phyloP scores from a whole-genome alignment of 2,329 filamentous ascomycete species.

The Biscogniauxia marginata region DNA sequence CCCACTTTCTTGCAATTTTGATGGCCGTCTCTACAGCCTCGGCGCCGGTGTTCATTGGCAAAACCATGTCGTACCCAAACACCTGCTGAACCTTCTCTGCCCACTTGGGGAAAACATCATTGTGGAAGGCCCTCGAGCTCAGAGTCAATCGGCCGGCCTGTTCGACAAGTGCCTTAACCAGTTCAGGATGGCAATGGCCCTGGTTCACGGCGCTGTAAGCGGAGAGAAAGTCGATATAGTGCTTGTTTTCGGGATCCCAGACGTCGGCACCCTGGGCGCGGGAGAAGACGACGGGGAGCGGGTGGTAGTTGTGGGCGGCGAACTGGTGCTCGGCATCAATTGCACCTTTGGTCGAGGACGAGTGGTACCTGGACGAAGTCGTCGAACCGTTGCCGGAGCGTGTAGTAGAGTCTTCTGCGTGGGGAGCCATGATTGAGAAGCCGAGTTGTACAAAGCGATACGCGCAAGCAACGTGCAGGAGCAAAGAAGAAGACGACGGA shows the following conservation, averaged over 20 bases:
- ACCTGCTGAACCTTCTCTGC: slow-evolving; percentile 85
- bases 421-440: slow-evolving; percentile 52
- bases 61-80: slow-evolving; percentile 95
- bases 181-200: slow-evolving; percentile 94
- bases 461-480: slow-evolving; percentile 3
- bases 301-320: slow-evolving; percentile 98
- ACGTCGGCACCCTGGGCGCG: slow-evolving; percentile 82
- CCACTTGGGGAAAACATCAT: slow-evolving; percentile 96
- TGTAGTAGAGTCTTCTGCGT: slow-evolving; percentile 46
- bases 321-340: slow-evolving; percentile 79
- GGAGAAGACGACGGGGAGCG: slow-evolving; percentile 89
- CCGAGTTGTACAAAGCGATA: too few relatives aligned
- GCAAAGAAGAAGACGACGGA: slow-evolving; percentile 1
- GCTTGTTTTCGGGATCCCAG: slow-evolving; percentile 94
- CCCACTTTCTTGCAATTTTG: slow-evolving; percentile 97
- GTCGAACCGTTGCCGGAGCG: slow-evolving; percentile 34
- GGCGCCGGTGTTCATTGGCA: slow-evolving; percentile 97
- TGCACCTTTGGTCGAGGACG: slow-evolving; percentile 73
- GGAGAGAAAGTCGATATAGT: slow-evolving; percentile 97
- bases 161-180: slow-evolving; percentile 84
- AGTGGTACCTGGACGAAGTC: slow-evolving; percentile 58
- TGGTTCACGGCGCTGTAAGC: slow-evolving; percentile 98
- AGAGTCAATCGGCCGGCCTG: slow-evolving; percentile 88
- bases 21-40: slow-evolving; percentile 95
- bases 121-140: slow-evolving; percentile 94